Percentiles rank a stretch among this genome's conserved stretches.
These are phyloP conservation scores for Acanthamoeba sp. DNA, from an alignment of 208 protist species.

Conservation along the genomic window DNA sequence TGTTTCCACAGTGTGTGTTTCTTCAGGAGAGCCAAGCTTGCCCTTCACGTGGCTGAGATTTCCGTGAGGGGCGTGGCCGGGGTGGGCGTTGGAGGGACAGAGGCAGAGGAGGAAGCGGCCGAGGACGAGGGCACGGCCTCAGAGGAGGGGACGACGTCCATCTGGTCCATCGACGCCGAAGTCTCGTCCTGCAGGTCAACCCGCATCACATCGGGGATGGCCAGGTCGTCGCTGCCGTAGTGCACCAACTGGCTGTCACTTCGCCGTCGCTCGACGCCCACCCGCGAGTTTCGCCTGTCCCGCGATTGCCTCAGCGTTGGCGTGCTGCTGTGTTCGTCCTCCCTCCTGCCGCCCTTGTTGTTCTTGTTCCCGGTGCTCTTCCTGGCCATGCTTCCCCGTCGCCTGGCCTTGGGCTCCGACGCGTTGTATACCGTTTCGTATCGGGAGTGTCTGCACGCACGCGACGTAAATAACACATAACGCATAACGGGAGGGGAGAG, in stretches of 20 bases:
- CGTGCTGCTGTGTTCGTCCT: not conserved
- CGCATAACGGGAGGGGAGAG: not conserved
- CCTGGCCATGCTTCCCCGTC: not conserved
- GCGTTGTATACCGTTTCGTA: slow-evolving; percentile 14
- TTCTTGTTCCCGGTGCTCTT: slow-evolving; percentile 33
- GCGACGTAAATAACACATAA: too few relatives aligned
- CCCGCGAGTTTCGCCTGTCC: not conserved
- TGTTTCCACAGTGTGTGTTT: not conserved
- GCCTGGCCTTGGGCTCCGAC: slow-evolving; percentile 6
- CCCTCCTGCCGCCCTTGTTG: not conserved
- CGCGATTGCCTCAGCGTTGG: not conserved
- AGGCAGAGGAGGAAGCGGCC: not conserved
- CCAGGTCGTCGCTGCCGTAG: slow-evolving; percentile 34
- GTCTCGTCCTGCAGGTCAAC: not conserved
- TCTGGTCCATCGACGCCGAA: slow-evolving; percentile 9
- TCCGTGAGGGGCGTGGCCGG: not conserved
- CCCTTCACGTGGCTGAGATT: not conserved
- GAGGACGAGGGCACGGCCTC: not conserved
- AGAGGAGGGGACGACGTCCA: not conserved
- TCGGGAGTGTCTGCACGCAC: not conserved
- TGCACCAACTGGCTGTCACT: slow-evolving; percentile 40
- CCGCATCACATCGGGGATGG: slow-evolving; percentile 43
- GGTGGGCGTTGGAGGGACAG: slow-evolving; percentile 25
- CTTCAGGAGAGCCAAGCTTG: not conserved
- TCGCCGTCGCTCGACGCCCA: slow-evolving; percentile 27